These are phyloP conservation scores for Ophiocordyceps sinensis DNA, from an alignment of 2,329 filamentous ascomycete genomes.

Conservation along the genomic window DNA sequence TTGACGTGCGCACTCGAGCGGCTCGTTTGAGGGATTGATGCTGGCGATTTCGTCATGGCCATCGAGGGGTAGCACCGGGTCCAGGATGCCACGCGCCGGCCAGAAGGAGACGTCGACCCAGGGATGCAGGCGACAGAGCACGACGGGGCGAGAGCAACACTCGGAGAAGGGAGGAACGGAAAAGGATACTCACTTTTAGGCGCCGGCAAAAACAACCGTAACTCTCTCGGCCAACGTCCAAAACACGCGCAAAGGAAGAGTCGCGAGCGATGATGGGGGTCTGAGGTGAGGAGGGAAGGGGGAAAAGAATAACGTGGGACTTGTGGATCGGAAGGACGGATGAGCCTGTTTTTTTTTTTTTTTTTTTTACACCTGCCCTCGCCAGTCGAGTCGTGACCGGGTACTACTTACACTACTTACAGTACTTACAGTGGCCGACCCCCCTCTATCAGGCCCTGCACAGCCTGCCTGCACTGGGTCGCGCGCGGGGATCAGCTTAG, in stretches of 20 bases:
- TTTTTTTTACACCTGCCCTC: constrained; percentile 5
- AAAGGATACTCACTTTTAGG: constrained; percentile 35
- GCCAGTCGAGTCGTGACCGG: constrained; percentile 7
- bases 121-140: background rate
- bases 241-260: constrained; percentile 33
- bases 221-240: constrained; percentile 27
- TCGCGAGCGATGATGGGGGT: constrained; percentile 22
- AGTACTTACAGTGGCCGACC: constrained; percentile 4
- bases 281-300: constrained; percentile 1
- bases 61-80: constrained; percentile 3
- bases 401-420: too few species aligned
- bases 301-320: constrained; percentile 17
- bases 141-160: background rate
- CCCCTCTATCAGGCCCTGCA: constrained; percentile 5
- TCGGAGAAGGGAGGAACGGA: background rate
- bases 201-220: constrained; percentile 34
- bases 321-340: constrained; percentile 19
- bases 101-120: background rate
- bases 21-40: background rate
- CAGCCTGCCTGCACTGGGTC: constrained; percentile 11
- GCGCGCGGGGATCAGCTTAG: constrained; percentile 10
- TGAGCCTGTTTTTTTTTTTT: constrained; percentile 23
- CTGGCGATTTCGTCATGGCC: constrained; percentile 5
- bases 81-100: too few species aligned
- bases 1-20: background rate